Conservation (phyloP, 441 rosid genomes). For the Populus hybrid region DNA sequence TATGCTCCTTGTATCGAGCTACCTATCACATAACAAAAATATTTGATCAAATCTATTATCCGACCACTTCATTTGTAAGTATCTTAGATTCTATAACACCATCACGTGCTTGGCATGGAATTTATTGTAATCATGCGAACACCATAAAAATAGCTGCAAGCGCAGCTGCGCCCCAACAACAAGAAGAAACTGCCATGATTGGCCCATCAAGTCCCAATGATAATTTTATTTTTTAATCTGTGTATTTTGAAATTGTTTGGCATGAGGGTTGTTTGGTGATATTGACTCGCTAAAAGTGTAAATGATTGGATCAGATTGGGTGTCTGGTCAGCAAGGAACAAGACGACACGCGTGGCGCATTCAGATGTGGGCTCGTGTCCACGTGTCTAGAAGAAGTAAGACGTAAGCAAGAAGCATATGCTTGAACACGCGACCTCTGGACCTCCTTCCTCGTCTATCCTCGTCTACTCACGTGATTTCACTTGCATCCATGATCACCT, state of each 20-base stretch:
- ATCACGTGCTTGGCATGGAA: not conserved
- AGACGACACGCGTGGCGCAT: constrained; percentile 17
- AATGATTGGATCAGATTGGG: constrained; percentile 25
- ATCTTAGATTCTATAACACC: not conserved
- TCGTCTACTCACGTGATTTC: constrained; percentile 11
- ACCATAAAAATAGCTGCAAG: not conserved
- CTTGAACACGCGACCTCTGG: constrained; percentile 25
- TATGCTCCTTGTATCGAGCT: no score
- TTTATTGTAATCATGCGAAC: not conserved
- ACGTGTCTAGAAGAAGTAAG: not conserved
- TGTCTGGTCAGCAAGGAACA: constrained; percentile 17
- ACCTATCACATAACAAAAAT: no score
- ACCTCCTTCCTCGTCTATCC: not conserved
- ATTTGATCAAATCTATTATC: not conserved
- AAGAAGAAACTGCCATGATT: not conserved
- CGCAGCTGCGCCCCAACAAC: not conserved
- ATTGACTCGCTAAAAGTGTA: not conserved
- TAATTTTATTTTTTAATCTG: no score
- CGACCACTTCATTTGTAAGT: not conserved
- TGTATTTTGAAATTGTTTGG: not conserved
- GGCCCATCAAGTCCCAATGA: no score
- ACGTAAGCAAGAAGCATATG: constrained; percentile 16
- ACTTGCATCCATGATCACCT: not conserved
- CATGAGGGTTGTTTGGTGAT: no score
- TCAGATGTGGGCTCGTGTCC: not conserved